These are phyloP conservation scores for Orbilia quercus DNA, from an alignment of 2,329 filamentous ascomycete species.

Conservation along the genomic window DNA sequence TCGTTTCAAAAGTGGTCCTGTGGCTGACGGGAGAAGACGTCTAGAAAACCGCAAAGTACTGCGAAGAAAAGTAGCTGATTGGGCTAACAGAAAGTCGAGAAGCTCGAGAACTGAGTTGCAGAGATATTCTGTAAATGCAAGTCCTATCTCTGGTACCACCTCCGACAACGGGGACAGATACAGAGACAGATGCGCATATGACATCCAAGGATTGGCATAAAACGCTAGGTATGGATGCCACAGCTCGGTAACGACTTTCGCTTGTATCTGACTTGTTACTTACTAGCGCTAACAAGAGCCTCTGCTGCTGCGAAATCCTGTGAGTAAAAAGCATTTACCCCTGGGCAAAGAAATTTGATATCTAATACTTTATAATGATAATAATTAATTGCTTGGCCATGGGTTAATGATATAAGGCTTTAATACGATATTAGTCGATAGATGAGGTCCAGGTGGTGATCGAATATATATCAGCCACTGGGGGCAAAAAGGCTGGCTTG, in stretches of 20 bases:
- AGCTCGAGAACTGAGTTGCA: background rate
- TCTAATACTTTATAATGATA: no score
- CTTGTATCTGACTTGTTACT: background rate
- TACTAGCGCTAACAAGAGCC: background rate
- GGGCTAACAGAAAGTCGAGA: no score
- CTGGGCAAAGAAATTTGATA: background rate
- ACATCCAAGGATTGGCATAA: no score
- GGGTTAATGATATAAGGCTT: no score
- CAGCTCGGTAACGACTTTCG: slow-evolving; percentile 17
- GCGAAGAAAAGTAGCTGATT: background rate
- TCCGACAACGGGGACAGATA: background rate
- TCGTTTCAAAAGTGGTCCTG: slow-evolving; percentile 38
- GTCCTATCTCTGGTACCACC: slow-evolving; percentile 12
- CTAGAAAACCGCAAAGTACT: slow-evolving; percentile 48
- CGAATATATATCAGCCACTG: background rate
- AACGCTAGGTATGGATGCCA: background rate
- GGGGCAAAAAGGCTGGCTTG: background rate
- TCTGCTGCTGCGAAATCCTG: background rate
- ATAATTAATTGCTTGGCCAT: no score
- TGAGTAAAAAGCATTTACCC: background rate
- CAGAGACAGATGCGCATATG: no score
- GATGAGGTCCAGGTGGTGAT: no score
- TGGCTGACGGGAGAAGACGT: slow-evolving; percentile 51
- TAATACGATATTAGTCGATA: no score
- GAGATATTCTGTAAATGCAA: slow-evolving; percentile 33